Evolutionary conservation across 768 basidiomycete genomes (phyloP).

Genomic region (Boletus insuetus): DNA sequence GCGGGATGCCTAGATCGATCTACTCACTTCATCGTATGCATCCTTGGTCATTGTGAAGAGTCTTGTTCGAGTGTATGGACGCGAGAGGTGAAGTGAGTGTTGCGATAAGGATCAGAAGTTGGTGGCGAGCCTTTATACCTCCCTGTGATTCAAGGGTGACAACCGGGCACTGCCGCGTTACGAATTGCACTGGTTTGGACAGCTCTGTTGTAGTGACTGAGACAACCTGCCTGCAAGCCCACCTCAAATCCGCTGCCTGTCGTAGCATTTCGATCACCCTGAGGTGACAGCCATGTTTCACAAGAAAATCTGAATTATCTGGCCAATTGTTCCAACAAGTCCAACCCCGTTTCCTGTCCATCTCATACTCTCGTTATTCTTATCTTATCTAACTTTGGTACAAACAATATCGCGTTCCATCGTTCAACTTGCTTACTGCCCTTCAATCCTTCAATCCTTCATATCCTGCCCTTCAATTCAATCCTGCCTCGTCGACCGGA

Average conservation of each 20-base stretch:
- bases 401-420: neutral
- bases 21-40: conserved; percentile 21
- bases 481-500: too few relatives aligned
- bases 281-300: too few relatives aligned
- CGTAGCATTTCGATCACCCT: too few relatives aligned
- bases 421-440: too few relatives aligned
- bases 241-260: too few relatives aligned
- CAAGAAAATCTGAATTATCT: too few relatives aligned
- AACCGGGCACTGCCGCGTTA: neutral
- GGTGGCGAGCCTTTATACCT: conserved; percentile 14
- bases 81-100: neutral
- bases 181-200: conserved; percentile 8
- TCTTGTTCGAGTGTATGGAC: neutral
- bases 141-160: neutral
- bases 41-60: conserved; percentile 13
- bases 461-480: too few relatives aligned
- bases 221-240: too few relatives aligned
- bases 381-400: neutral
- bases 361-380: too few relatives aligned
- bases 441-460: too few relatives aligned
- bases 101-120: conserved; percentile 10
- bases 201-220: neutral
- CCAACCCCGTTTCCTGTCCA: too few relatives aligned
- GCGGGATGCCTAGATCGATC: neutral
- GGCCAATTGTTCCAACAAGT: too few relatives aligned